phyloP scores from a whole-genome alignment of 192 early-diverging fungal genomes.

The Polychytrium aggregatum region DNA sequence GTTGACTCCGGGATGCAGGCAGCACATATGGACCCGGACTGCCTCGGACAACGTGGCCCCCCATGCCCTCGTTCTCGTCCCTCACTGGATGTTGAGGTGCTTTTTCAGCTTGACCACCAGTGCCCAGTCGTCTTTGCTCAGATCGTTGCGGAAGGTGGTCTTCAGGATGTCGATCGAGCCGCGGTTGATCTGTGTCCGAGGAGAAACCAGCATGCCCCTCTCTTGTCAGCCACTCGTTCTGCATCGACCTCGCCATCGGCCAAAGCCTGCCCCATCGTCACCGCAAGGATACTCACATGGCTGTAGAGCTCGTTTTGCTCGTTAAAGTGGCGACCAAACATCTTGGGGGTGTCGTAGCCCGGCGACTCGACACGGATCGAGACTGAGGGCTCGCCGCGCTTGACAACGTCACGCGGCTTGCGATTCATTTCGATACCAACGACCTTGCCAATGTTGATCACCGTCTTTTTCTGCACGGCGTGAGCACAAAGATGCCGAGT shows the following conservation, averaged over 20 bases:
- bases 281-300: slow-evolving; percentile 18
- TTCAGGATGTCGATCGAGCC: slow-evolving; percentile 91
- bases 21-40: too few relatives aligned
- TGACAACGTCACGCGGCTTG: slow-evolving; percentile 68
- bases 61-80: too few relatives aligned
- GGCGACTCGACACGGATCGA: slow-evolving; percentile 86
- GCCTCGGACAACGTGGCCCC: too few relatives aligned
- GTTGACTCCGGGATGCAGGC: too few relatives aligned
- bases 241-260: too few relatives aligned
- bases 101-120: slow-evolving; percentile 73
- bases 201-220: too few relatives aligned
- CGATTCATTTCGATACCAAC: slow-evolving; percentile 87
- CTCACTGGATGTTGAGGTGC: slow-evolving; percentile 33
- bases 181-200: slow-evolving; percentile 61
- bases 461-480: slow-evolving; percentile 44
- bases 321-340: slow-evolving; percentile 86
- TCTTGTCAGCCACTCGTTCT: too few relatives aligned
- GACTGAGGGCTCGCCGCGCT: slow-evolving; percentile 74
- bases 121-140: slow-evolving; percentile 81
- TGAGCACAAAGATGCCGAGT: too few relatives aligned
- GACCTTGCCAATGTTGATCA: slow-evolving; percentile 75
- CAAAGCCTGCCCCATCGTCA: too few relatives aligned
- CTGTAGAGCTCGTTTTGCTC: slow-evolving; percentile 66
- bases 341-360: slow-evolving; percentile 73
- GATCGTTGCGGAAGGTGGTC: slow-evolving; percentile 81